Evolutionary conservation across 2,329 filamentous ascomycete species (phyloP).

Genomic region (Aspergillus intermedius): DNA sequence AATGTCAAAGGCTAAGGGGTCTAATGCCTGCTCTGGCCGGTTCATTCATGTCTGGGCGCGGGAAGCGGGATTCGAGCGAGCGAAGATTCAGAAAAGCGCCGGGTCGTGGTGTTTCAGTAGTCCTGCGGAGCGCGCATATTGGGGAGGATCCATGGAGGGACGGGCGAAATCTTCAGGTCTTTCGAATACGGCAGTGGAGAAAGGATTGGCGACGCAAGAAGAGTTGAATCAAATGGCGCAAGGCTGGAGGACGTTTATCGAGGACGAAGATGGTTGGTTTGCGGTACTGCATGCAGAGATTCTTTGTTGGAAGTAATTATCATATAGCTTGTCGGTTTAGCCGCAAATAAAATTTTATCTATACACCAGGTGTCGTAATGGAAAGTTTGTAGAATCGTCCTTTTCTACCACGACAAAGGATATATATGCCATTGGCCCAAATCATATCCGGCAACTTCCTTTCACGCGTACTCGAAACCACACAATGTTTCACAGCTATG

Average conservation of each 20-base stretch:
- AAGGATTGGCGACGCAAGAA: constrained; percentile 24
- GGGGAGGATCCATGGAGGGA: constrained; percentile 30
- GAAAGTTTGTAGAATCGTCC: no score
- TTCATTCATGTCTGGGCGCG: constrained; percentile 31
- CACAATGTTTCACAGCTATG: no score
- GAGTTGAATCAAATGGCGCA: constrained; percentile 26
- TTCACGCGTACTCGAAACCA: no score
- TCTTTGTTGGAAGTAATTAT: constrained; percentile 26
- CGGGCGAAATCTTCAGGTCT: constrained; percentile 24
- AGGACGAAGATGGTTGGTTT: constrained; percentile 32
- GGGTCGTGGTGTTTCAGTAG: constrained; percentile 32
- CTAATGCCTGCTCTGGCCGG: constrained; percentile 21
- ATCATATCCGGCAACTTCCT: no score
- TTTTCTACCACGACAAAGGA: no score
- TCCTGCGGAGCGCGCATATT: constrained; percentile 27
- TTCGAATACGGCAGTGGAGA: constrained; percentile 21
- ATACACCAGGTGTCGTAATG: no score
- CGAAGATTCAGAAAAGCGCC: constrained; percentile 20
- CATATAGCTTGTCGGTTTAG: background rate
- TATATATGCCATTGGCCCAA: no score
- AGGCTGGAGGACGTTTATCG: constrained; percentile 30
- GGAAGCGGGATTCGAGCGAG: constrained; percentile 26
- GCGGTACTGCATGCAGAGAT: constrained; percentile 33
- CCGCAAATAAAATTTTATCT: no score
- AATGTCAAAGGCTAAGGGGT: constrained; percentile 20